Evolutionary conservation across 2,329 filamentous ascomycete species (phyloP), one percentile per base, ranked within the genome.

Genomic region (Exophiala sideris): DNA sequence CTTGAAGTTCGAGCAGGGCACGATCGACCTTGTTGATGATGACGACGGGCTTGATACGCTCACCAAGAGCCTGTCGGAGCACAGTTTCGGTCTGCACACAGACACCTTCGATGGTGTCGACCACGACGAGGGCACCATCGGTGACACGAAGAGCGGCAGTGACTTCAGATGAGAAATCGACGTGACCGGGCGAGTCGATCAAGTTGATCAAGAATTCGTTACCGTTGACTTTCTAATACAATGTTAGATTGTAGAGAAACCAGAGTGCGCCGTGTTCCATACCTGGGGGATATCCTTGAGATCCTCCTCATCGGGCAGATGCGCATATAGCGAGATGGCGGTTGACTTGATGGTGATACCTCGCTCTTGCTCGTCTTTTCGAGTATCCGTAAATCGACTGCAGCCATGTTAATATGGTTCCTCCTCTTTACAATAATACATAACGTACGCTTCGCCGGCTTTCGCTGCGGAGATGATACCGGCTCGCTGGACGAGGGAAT

Each of bases 11-110:
- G 75, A 99, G 91, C 73, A 99, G 89, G 79, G 94, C 91, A 81
- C 94, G 92, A 76, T 99, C 94, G 78, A 99, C 94, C 88, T 99
- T 99, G 91, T 99, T 99, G 86, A 99, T 96, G 79, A 96, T 88
- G 75, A 96, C 85, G 72, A 99, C 92, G 71, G 94, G 94, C 88
- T 97, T 97, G 80, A 99, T 99, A 81, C 94, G 92, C 87, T 99
- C 94, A 85, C 90, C 89, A 69, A 99, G 90, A 77, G 94, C 92
- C 83, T 99, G 94, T 75, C 94, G 91, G 67, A 99, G 85, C 71
- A 99, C 94, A 73, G 94, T 99, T 88, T 99, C 94, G 73, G 94
- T 99, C 85, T 99, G 94, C 75, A 99, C 94, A 79, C 94, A 99
- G 70, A 99, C 95, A 91, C 94, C 94, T 79, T 96, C 94, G 68